Base-by-base conservation (phyloP, 441 rosid species). In the Croton setiger region DNA sequence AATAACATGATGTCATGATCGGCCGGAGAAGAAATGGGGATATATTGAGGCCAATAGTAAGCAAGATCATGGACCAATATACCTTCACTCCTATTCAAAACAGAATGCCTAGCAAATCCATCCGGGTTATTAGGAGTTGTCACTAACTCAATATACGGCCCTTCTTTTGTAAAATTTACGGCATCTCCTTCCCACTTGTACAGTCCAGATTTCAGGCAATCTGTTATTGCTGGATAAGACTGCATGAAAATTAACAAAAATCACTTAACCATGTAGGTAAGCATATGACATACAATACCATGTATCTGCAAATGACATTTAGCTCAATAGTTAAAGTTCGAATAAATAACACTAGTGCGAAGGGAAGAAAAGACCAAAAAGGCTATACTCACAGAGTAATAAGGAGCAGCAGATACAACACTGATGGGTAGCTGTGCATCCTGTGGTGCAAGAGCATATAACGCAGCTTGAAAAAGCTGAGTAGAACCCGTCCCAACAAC, bases 131-230 rank as follows among this genome's bases (percentile, higher is more conserved):
- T 91, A 1, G 98, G 98, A 57, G 93, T 84, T 39, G 97, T 93
- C 59, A 93, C 96, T 7, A 93, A 84, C 75, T 93, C 98, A 13
- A 91, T 88, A 73, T 83, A 93, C 44, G 88, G 92, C 31, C 91
- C 93, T 4, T 70, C 82, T 70, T 78, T 76, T 23, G 69, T 69
- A 68, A 81, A 93, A 20, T 69, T 48, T n/a, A 18, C 72, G 11
- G 98, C 98, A 81, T 93, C 98, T 20, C 98, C 98, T 1, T 80
- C 95, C 98, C 98, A 93, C 69, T 76, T 83, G 72, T 85, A 85
- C 0, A 93, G 82, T 21, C 91, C 74, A 0, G 98, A 91, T 73
- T 85, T 91, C 37, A 93, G 79, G 75, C 87, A 91, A 61, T 93
- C 97, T 3, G 97, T 93, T 59, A 88, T 85, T 21, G 76, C 68